These are phyloP conservation scores for Fusarium dimerum DNA, from an alignment of 2,329 filamentous ascomycete genomes.

Conservation along the genomic window DNA sequence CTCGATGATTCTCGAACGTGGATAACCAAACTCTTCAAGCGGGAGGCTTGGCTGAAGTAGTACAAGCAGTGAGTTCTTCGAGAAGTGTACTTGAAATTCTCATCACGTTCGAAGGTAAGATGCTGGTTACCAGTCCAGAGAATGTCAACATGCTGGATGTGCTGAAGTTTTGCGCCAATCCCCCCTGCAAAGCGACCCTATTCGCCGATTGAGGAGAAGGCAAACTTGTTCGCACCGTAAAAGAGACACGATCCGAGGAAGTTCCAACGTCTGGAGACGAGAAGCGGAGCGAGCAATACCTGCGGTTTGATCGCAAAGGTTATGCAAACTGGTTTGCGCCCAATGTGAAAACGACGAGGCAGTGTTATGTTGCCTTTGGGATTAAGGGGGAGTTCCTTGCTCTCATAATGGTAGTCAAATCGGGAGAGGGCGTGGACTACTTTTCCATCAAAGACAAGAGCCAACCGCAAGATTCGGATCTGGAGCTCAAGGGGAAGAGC, in stretches of 20 bases:
- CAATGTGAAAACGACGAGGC: slow-evolving; percentile 43
- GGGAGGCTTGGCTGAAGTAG: slow-evolving; percentile 37
- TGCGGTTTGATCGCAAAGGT: slow-evolving; percentile 36
- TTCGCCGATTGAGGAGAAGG: slow-evolving; percentile 55
- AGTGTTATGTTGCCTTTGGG: slow-evolving; percentile 21
- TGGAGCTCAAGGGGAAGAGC: slow-evolving; percentile 34
- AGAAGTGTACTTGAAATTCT: slow-evolving; percentile 34
- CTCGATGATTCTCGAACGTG: slow-evolving; percentile 41
- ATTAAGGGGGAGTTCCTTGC: slow-evolving; percentile 14
- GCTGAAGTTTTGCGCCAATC: slow-evolving; percentile 42
- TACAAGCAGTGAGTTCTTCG: slow-evolving; percentile 39
- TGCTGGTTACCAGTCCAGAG: slow-evolving; percentile 42
- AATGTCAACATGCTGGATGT: slow-evolving; percentile 47
- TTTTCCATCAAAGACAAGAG: slow-evolving; percentile 36
- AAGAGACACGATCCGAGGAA: slow-evolving; percentile 45
- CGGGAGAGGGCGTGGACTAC: slow-evolving; percentile 47
- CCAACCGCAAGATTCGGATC: slow-evolving; percentile 37
- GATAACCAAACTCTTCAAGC: slow-evolving; percentile 43
- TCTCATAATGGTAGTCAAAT: slow-evolving; percentile 38
- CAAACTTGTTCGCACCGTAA: slow-evolving; percentile 51
- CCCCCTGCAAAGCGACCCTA: slow-evolving; percentile 48
- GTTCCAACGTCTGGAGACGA: slow-evolving; percentile 43
- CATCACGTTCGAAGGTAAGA: slow-evolving; percentile 22
- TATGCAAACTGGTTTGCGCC: slow-evolving; percentile 31
- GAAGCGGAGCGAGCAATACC: slow-evolving; percentile 38